Evolutionary conservation across 163 green algal species (phyloP).

Genomic region (Volvox carteri): DNA sequence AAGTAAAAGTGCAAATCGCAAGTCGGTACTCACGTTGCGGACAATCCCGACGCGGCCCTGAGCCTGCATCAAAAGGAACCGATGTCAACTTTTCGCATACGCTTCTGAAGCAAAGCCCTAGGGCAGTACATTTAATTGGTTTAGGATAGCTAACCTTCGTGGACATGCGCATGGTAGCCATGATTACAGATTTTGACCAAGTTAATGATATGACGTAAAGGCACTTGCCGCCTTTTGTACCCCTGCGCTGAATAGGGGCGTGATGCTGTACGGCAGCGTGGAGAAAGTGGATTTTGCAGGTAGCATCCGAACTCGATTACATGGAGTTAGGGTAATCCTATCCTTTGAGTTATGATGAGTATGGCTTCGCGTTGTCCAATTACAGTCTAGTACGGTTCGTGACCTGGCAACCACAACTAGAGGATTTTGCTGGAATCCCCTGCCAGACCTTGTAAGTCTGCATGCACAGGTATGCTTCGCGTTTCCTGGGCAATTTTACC

Average conservation of each 20-base stretch:
- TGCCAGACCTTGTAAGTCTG: not conserved
- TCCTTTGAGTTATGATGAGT: not conserved
- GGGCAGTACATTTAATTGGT: not conserved
- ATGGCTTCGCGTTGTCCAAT: not conserved
- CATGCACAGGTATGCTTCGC: too few species aligned
- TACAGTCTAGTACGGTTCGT: not conserved
- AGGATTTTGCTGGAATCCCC: not conserved
- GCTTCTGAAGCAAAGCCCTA: not conserved
- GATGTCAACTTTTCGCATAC: not conserved
- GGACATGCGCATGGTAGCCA: slow-evolving; percentile 31
- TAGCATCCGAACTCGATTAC: not conserved
- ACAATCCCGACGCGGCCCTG: slow-evolving; percentile 10
- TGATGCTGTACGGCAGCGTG: not conserved
- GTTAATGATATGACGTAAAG: not conserved
- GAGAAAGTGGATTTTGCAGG: not conserved
- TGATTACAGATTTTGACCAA: not conserved
- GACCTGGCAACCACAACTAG: not conserved
- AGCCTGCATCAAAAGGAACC: not conserved
- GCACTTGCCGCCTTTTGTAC: not conserved
- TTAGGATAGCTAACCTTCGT: slow-evolving; percentile 7
- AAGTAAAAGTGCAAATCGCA: not conserved
- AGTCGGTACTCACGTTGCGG: slow-evolving; percentile 17
- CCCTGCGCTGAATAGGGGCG: not conserved
- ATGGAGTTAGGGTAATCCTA: not conserved
- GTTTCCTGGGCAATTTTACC: too few species aligned